Evolutionary conservation across 768 basidiomycete species (phyloP), one percentile per base, ranked within the genome.

Genomic region (Postia placenta): DNA sequence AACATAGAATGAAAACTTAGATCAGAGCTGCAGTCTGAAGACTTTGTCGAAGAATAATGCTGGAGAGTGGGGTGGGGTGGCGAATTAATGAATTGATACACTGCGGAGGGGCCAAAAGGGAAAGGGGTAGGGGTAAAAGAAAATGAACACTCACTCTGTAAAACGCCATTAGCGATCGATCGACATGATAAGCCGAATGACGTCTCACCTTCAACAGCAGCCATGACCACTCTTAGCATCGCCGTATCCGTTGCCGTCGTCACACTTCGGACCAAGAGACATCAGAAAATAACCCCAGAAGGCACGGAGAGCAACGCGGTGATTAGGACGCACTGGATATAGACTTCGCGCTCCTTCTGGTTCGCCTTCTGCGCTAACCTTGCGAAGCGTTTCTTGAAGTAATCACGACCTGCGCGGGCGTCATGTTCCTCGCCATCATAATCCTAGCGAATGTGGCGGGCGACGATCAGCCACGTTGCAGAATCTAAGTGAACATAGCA

Each of bases 201-300:
- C 22, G 17, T 73, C 81, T 58, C 54, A 90, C 90, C 91, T 92
- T 92, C 88, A 44, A 93, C 91, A 52, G 93, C 92, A 54, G 89
- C 88, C 93, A 95, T 95, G 14, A 97, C 89, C 17, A 94, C 89
- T 58, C 87, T 75, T 43, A 94, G 68, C 75, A 92, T 76, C 17
- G 79, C 87, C 1, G 91, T 93, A 70, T 94, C 92, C 19, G 92
- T 92, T 27, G 92, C 91, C 36, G 84, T 94, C 38, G 92, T 94
- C 51, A 85, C 82, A 67, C 92, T 92, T 56, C 37, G 50, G 28
- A 41, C n/a, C 20, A 45, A 45, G 26, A 38, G 42, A 45, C 17
- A 25, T 36, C 45, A 38, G 43, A 19, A 19, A 28, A 22, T 39
- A 28, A 27, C 47, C 22, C 48, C 5, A 28, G 42, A 35, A 45